Evolutionary conservation across 768 basidiomycete species (phyloP).

Genomic region (Infundibulicybe gibba): DNA sequence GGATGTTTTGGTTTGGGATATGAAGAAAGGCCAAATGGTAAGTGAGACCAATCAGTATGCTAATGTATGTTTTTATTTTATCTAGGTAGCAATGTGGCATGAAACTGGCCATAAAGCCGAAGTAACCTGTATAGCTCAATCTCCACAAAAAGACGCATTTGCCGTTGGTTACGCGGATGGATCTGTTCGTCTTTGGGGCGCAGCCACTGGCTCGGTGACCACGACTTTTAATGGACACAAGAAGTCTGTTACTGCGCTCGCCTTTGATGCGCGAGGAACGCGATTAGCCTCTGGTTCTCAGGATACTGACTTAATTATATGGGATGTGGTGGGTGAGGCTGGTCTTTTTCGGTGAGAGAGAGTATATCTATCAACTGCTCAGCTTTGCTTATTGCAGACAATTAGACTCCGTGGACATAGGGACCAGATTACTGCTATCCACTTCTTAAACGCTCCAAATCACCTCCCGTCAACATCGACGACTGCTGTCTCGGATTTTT

Average conservation of each 20-base stretch:
- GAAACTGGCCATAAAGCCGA: slow-evolving; percentile 90
- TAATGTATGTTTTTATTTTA: neutral
- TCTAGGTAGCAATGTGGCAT: slow-evolving; percentile 94
- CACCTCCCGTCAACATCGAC: slow-evolving; percentile 64
- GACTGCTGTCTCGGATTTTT: slow-evolving; percentile 46
- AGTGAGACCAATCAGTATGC: slow-evolving; percentile 14
- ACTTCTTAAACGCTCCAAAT: slow-evolving; percentile 56
- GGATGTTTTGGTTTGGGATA: slow-evolving; percentile 98
- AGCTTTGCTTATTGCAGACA: slow-evolving; percentile 1
- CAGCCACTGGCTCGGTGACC: slow-evolving; percentile 55
- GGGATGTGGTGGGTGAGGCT: slow-evolving; percentile 92
- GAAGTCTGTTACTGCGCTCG: slow-evolving; percentile 80
- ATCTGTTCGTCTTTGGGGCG: slow-evolving; percentile 88
- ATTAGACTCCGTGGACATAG: slow-evolving; percentile 86
- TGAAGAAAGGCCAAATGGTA: slow-evolving; percentile 95
- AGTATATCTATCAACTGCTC: neutral
- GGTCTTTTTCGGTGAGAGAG: slow-evolving; percentile 78
- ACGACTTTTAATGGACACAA: slow-evolving; percentile 97
- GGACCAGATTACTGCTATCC: slow-evolving; percentile 84
- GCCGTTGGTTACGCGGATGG: slow-evolving; percentile 97
- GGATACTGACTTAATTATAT: slow-evolving; percentile 93
- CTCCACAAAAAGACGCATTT: slow-evolving; percentile 70
- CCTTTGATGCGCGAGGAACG: slow-evolving; percentile 79
- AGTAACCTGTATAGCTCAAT: slow-evolving; percentile 83
- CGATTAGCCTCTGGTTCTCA: slow-evolving; percentile 90